Conservation (phyloP, 805 yeast genomes). For the Torulaspora delbrueckii region DNA sequence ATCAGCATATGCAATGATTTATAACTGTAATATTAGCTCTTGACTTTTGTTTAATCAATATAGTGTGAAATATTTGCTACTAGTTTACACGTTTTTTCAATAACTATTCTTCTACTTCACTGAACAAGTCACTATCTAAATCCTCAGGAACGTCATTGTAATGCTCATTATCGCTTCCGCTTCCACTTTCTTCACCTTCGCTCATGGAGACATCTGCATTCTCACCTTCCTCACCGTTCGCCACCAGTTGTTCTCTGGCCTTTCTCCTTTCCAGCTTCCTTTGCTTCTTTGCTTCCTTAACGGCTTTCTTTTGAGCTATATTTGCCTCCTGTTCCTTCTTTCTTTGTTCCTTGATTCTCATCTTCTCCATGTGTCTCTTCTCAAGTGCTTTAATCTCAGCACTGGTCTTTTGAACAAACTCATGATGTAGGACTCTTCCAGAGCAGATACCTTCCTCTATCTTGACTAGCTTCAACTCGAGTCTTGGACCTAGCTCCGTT, state of each 20-base stretch:
- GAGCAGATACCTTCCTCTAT: conserved; percentile 89
- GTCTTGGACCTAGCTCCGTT: conserved; percentile 89
- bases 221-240: conserved; percentile 24
- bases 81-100: conserved; percentile 7
- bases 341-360: conserved; percentile 62
- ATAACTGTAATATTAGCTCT: conserved; percentile 1
- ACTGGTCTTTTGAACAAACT: conserved; percentile 57
- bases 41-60: neutral
- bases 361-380: conserved; percentile 56
- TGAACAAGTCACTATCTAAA: conserved; percentile 44
- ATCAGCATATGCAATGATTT: neutral
- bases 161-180: conserved; percentile 36
- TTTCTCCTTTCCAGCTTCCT: conserved; percentile 55
- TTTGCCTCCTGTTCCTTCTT: conserved; percentile 74
- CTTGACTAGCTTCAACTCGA: conserved; percentile 69
- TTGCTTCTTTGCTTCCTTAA: conserved; percentile 65
- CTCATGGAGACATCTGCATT: conserved; percentile 20
- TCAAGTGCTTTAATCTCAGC: conserved; percentile 60
- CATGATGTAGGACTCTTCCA: conserved; percentile 85
- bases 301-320: conserved; percentile 67
- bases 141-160: conserved; percentile 42
- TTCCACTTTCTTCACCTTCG: conserved; percentile 12
- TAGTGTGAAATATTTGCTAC: neutral
- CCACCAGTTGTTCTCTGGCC: conserved; percentile 30
- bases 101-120: conserved; percentile 37